Evolutionary conservation across 108 stramenopile genomes (phyloP), one percentile per base, ranked within the genome.

Genomic region (Fragilariopsis cylindrus): DNA sequence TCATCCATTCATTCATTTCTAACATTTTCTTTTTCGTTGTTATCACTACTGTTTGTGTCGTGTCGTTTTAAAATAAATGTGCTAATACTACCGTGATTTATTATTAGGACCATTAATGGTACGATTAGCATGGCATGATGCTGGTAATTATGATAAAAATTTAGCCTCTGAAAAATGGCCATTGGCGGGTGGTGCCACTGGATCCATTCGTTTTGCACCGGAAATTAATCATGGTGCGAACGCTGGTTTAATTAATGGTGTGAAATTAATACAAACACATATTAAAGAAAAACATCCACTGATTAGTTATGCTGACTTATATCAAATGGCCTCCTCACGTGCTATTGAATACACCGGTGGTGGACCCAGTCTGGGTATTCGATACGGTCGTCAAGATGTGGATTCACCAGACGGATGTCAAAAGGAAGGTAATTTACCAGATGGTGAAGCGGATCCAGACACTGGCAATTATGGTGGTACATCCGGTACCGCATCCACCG

Each of bases 111-210:
- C 95, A 48, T 83, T 97, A 49, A 75, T 97, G 54, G 93, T 99
- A 16, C 97, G 99, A 49, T 89, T 99, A 55, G 97, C 97, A 2
- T 99, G 98, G 98, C 99, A 99, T 72, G 90, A 93, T 60, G 89
- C 97, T 54, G 98, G 96, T 49, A 95, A 95, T 71, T 95, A 76
- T 72, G 87, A 89, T 73, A 73, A 78, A 50, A 79, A 84, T 65
- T 72, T 84, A 76, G 75, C 72, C 53, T 30, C 30, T 30, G 87
- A 73, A 18, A 85, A 76, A 39, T 89, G 84, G 84, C 90, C 90
- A 40, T 50, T 72, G 53, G 81, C 87, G 45, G 84, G 98, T 65
- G 74, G 97, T 67, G 78, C 91, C 79, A 74, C 49, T 55, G 93
- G 80, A 15, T 85, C 89, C 52, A 99, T 99, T 82, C 93, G 99